phyloP scores from a whole-genome alignment of 1,139 yeast species.

The Geotrichum citri-aurantii region DNA sequence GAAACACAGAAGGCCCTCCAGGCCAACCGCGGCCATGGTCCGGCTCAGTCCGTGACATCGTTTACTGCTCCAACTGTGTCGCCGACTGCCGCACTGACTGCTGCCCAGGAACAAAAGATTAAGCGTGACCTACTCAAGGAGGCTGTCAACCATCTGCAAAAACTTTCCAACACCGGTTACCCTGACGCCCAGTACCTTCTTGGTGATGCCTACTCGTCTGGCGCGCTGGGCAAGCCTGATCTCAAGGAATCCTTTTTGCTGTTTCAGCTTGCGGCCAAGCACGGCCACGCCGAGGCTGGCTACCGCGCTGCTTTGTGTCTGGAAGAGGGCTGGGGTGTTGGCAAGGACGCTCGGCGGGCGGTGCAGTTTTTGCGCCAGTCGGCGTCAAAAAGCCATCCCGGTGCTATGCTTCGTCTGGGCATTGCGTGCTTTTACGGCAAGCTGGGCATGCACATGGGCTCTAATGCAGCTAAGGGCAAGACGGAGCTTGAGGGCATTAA shows the following conservation, averaged over 20 bases:
- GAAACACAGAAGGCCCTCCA: conserved; percentile 3
- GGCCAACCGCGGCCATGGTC: conserved; percentile 1
- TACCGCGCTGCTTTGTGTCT: conserved; percentile 87
- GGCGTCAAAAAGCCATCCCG: conserved; percentile 86
- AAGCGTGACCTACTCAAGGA: conserved; percentile 55
- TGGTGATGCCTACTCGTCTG: conserved; percentile 83
- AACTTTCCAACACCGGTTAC: conserved; percentile 73
- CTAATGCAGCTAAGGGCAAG: conserved; percentile 35
- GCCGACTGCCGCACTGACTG: conserved; percentile 9
- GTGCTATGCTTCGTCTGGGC: conserved; percentile 92
- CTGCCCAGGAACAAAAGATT: conserved; percentile 37
- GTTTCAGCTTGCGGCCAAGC: conserved; percentile 88
- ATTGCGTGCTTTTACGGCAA: conserved; percentile 75
- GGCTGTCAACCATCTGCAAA: conserved; percentile 63
- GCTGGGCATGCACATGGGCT: conserved; percentile 54
- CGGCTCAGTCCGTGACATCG: conserved; percentile 5
- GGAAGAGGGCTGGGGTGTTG: conserved; percentile 91
- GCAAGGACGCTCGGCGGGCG: conserved; percentile 82
- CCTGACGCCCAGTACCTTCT: conserved; percentile 86
- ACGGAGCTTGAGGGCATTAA: conserved; percentile 82
- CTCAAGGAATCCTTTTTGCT: conserved; percentile 66
- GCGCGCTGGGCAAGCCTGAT: conserved; percentile 81
- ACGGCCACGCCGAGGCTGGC: conserved; percentile 86
- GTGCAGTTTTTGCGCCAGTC: conserved; percentile 80
- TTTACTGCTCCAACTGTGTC: conserved; percentile 6